Evolutionary conservation across 768 basidiomycete genomes (phyloP).

Genomic region (Tulasnella sp.): DNA sequence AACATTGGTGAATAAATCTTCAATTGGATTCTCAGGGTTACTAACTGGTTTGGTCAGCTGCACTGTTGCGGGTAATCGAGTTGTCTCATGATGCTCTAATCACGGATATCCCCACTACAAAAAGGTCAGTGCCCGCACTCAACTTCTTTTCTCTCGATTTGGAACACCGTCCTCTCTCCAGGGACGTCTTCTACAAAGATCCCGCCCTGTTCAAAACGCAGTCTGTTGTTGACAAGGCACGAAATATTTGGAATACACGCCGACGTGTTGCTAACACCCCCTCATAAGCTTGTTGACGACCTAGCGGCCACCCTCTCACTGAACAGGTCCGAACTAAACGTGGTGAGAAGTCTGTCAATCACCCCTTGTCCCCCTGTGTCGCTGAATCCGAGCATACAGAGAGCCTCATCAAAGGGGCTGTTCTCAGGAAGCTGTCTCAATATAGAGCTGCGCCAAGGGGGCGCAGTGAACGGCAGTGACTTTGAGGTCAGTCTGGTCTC

Average conservation of each 20-base stretch:
- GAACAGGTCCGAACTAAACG: constrained; percentile 61
- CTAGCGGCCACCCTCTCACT: constrained; percentile 71
- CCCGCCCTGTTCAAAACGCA: constrained; percentile 68
- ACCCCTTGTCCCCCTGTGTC: background rate
- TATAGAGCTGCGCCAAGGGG: constrained; percentile 47
- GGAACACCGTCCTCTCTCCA: constrained; percentile 23
- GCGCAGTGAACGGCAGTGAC: constrained; percentile 38
- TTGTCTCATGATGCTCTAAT: constrained; percentile 55
- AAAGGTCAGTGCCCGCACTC: constrained; percentile 36
- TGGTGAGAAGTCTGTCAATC: constrained; percentile 38
- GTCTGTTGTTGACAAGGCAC: constrained; percentile 61
- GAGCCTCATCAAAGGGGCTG: constrained; percentile 82
- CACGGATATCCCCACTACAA: constrained; percentile 44
- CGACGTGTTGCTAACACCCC: constrained; percentile 7
- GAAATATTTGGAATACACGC: constrained; percentile 16
- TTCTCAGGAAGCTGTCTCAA: constrained; percentile 54
- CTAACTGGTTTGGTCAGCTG: constrained; percentile 45
- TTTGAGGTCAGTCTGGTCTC: constrained; percentile 37
- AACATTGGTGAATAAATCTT: too few species aligned
- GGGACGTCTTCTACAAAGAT: constrained; percentile 84
- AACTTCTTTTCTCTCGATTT: background rate
- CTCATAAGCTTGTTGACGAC: constrained; percentile 70
- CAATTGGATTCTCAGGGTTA: too few species aligned
- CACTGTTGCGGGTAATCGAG: constrained; percentile 53
- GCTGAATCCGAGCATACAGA: constrained; percentile 32